Percentiles rank a stretch among this genome's conserved stretches.
Evolutionary conservation across 345 rosid species (phyloP).

Genomic region (Durio zibethinus): DNA sequence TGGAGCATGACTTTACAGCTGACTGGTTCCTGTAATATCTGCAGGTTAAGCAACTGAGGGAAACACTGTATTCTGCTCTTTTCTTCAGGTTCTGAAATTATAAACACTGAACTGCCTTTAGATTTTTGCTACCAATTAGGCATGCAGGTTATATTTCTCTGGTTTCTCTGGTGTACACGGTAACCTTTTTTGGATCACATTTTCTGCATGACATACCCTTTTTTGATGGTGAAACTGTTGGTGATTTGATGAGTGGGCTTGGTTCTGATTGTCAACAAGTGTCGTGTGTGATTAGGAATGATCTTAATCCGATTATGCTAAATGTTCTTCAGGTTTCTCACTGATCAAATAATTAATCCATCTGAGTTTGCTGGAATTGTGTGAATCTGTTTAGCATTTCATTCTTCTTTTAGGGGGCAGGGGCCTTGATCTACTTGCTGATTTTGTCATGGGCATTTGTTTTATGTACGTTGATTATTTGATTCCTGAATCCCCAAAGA

Average conservation of each 20-base stretch:
- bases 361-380: constrained; percentile 8
- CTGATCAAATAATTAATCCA: constrained; percentile 1
- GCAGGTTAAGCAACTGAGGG: constrained; percentile 97
- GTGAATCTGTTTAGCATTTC: constrained; percentile 23
- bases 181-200: constrained; percentile 17
- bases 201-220: constrained; percentile 78
- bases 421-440: constrained; percentile 81
- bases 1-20: constrained; percentile 18
- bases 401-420: constrained; percentile 62
- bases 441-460: constrained; percentile 87
- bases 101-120: constrained; percentile 4
- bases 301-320: constrained; percentile 81
- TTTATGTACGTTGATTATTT: constrained; percentile 49
- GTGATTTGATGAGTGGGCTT: constrained; percentile 96
- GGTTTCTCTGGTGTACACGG: background rate
- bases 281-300: constrained; percentile 88
- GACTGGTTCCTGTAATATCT: constrained; percentile 15
- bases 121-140: constrained; percentile 1
- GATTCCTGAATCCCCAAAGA: background rate
- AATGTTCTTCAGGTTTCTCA: constrained; percentile 77
- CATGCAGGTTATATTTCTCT: constrained; percentile 16
- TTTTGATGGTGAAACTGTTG: constrained; percentile 92
- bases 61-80: constrained; percentile 80
- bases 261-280: constrained; percentile 99
- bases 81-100: constrained; percentile 61